Conservation (phyloP, 371 early-diverging fungal species). For the Dentiscutata heterogama region DNA sequence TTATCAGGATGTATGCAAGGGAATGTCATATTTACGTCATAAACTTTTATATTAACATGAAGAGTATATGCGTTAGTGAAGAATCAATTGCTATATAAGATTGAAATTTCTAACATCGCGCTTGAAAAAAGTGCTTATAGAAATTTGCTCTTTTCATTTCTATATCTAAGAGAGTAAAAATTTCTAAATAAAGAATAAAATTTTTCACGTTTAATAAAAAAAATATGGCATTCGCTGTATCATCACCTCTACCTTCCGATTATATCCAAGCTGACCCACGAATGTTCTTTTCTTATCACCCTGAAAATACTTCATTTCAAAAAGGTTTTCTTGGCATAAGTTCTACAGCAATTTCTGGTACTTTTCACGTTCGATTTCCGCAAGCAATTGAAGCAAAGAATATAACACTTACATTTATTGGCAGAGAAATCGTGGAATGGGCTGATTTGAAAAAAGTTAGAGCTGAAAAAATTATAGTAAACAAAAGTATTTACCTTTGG, state of each 20-base stretch:
- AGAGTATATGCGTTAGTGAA: too few species aligned
- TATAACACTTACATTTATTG: constrained; percentile 30
- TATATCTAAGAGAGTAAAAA: too few species aligned
- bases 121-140: too few species aligned
- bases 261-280: constrained; percentile 3
- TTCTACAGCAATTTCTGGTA: constrained; percentile 13
- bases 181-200: too few species aligned
- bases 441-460: constrained; percentile 29
- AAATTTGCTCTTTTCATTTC: too few species aligned
- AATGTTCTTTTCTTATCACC: constrained; percentile 40
- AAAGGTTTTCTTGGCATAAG: constrained; percentile 26
- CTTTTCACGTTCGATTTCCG: constrained; percentile 42
- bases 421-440: constrained; percentile 36
- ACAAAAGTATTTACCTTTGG: constrained; percentile 17
- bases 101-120: too few species aligned
- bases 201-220: too few species aligned
- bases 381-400: constrained; percentile 29
- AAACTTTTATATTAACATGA: too few species aligned
- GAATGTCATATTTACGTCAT: too few species aligned
- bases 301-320: constrained; percentile 38
- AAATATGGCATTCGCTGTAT: constrained; percentile 12
- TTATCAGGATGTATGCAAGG: too few species aligned
- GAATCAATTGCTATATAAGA: too few species aligned
- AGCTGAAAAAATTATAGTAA: constrained; percentile 29
- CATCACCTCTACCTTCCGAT: constrained; percentile 18